These are phyloP conservation scores for Pseudopithomyces maydicus DNA, from an alignment of 2,329 filamentous ascomycete species.

Conservation along the genomic window DNA sequence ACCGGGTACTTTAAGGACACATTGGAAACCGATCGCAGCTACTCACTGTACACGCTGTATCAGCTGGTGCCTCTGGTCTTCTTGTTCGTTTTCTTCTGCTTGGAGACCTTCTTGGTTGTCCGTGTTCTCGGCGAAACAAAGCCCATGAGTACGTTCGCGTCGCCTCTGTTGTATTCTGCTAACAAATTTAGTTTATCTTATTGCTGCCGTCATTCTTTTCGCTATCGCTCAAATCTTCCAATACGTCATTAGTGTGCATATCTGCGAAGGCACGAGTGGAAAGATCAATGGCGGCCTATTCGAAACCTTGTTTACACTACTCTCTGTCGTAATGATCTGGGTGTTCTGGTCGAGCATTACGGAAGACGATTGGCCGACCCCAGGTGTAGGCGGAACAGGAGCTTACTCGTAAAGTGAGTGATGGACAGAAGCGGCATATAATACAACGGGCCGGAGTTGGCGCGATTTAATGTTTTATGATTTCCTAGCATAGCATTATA, in stretches of 20 bases:
- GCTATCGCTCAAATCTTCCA: slow-evolving; percentile 94
- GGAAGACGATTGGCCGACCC: slow-evolving; percentile 92
- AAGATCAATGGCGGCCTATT: slow-evolving; percentile 94
- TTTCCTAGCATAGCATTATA: slow-evolving; percentile 47
- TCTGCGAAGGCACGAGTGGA: slow-evolving; percentile 81
- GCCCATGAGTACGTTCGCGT: slow-evolving; percentile 73
- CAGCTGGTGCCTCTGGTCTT: slow-evolving; percentile 88
- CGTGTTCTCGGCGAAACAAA: slow-evolving; percentile 83
- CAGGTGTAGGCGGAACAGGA: slow-evolving; percentile 46
- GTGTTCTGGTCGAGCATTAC: slow-evolving; percentile 99
- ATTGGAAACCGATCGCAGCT: slow-evolving; percentile 64
- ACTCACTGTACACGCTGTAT: slow-evolving; percentile 92
- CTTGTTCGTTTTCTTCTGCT: slow-evolving; percentile 81
- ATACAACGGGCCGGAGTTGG: slow-evolving; percentile 18
- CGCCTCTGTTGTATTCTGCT: slow-evolving; percentile 20
- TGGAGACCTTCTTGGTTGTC: slow-evolving; percentile 84
- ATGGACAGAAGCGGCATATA: slow-evolving; percentile 8
- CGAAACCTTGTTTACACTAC: slow-evolving; percentile 87
- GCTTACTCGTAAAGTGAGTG: slow-evolving; percentile 41
- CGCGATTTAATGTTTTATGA: slow-evolving; percentile 43
- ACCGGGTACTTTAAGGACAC: slow-evolving; percentile 73
- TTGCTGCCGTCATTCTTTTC: slow-evolving; percentile 77
- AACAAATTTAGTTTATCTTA: slow-evolving; percentile 69
- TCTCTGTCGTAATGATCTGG: slow-evolving; percentile 85
- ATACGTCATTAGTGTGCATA: slow-evolving; percentile 88